Evolutionary conservation across 345 rosid genomes (phyloP), one percentile per base, ranked within the genome.

Genomic region (Eucalyptus camaldulensis): DNA sequence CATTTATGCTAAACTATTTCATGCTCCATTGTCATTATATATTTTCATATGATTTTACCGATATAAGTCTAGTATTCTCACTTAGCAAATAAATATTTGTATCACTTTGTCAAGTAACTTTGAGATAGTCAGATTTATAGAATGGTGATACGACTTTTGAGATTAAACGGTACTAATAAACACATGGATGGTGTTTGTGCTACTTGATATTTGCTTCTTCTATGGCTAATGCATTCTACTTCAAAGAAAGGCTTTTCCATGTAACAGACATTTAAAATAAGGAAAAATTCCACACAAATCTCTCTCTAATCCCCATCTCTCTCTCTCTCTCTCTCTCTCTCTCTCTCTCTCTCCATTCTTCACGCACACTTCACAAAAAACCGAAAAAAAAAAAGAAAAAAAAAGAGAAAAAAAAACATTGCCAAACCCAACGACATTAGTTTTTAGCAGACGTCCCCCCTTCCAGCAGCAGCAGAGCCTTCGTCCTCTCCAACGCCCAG

Each of bases 11-110:
- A 56, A 56, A 56, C 2, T 22, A 56, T 56, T 56, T 56, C 62
- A 56, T 5, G 1, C 3, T 24, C 29, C 2, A 1, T 56, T 56
- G 13, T 24, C 62, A 56, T 24, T 56, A 56, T 5, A 24, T 56
- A 0, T 51, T 24, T 56, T 56, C 6, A 3, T 10, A 56, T 56
- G 62, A 56, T 56, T 56, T 56, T 6, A 25, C 2, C 29, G 27
- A 56, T 56, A 0, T 29, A 56, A 6, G 0, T 56, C 6, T 0
- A 4, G 62, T 56, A 56, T 56, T 56, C 29, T 24, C 29, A 56
- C 3, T 56, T 22, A 10, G 13, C 62, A 56, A 56, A 56, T 24
- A 25, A 10, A 9, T 25, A 22, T 56, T 10, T 24, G 5, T 56
- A 56, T 56, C 13, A 24, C 62, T 56, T 56, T 0, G 13, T 24